Conservation (phyloP, 345 rosid species). For the Lenwebbia sp. region DNA sequence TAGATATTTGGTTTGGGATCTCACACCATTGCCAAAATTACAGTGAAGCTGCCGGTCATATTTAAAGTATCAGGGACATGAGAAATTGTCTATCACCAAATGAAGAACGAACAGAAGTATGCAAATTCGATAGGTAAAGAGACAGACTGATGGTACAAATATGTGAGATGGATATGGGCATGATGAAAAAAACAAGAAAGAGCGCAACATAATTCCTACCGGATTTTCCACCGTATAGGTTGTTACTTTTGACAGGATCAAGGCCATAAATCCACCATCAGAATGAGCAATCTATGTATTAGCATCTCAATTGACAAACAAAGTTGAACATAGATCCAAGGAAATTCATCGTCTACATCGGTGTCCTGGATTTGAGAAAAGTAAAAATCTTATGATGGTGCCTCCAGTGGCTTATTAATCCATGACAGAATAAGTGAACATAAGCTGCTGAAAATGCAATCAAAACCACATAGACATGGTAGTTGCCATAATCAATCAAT, state of each 20-base stretch:
- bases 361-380: background rate
- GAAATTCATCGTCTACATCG: background rate
- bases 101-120: background rate
- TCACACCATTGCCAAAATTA: background rate
- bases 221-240: rapidly evolving
- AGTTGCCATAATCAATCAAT: background rate
- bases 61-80: background rate
- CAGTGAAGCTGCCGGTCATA: background rate
- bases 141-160: background rate
- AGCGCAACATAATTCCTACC: background rate
- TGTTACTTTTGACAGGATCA: background rate
- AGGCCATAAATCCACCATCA: background rate
- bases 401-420: background rate
- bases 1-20: background rate
- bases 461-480: background rate
- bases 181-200: background rate
- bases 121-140: background rate
- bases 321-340: background rate
- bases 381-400: rapidly evolving
- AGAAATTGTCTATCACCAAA: background rate
- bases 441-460: background rate
- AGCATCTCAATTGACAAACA: background rate
- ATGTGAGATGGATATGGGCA: background rate
- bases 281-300: background rate
- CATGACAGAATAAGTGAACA: background rate